Evolutionary conservation across 2,329 filamentous ascomycete genomes (phyloP), one percentile per base, ranked within the genome.

Genomic region (Penicillium sp.): DNA sequence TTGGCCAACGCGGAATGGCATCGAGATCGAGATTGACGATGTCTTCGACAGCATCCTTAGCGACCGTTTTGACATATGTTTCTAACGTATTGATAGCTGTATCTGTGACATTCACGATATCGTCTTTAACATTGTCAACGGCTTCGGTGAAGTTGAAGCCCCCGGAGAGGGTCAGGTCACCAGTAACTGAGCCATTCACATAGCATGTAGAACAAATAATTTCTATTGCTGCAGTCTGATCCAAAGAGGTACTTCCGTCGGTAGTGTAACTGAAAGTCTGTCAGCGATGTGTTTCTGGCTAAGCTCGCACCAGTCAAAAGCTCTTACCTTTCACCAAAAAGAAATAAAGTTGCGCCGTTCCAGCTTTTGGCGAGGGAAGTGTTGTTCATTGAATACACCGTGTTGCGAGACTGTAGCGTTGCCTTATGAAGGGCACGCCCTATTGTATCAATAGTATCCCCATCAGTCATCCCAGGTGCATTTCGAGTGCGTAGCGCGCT

Each of bases 191-290:
- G 44, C 80, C 81, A 55, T 79, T 80, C 54, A 84, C 67, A 63
- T 84, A 84, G 63, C 82, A 84, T 4, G 70, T 79, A 4, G 70
- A 74, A 65, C 81, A 83, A 3, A 57, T 49, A 8, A 64, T 56
- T n/a, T 24, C 44, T 8, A 56, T 53, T 3, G 39, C n/a, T 10
- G 29, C 26, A 8, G 31, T 21, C n/a, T 26, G 11, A 24, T 48
- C 50, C 3, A 31, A 14, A n/a, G 50, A 46, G 6, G n/a, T 3
- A 11, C 11, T 24, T 7, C 16, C 48, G 9, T 43, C 33, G 37
- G 31, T 27, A 16, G 24, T 44, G 14, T 5, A 13, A 52, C 11
- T 44, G 37, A 10, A 11, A 11, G 19, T 4, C 16, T 26, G 10
- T 49, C 14, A 26, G 33, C 26, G 11, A 39, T 10, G 7, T n/a